Evolutionary conservation across 345 rosid species (phyloP).

Genomic region (Chamaenerion angustifolium): DNA sequence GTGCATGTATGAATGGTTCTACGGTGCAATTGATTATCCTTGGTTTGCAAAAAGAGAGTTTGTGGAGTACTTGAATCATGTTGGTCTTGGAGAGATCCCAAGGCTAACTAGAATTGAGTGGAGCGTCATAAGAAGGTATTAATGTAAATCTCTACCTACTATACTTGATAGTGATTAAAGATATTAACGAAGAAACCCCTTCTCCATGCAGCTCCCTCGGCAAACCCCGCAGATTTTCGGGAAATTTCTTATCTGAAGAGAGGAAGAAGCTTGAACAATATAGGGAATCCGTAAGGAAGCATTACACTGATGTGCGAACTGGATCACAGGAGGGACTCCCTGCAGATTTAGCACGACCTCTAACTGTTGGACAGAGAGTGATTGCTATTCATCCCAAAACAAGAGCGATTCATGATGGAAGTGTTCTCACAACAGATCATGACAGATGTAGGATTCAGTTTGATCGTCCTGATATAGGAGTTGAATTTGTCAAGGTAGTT

Average conservation of each 20-base stretch:
- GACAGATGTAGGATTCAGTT: slow-evolving; percentile 68
- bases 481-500: slow-evolving; percentile 76
- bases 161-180: slow-evolving; percentile 1
- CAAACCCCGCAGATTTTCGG: slow-evolving; percentile 88
- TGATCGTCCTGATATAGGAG: slow-evolving; percentile 66
- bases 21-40: slow-evolving; percentile 87
- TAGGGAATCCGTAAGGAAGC: slow-evolving; percentile 76
- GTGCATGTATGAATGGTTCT: slow-evolving; percentile 90
- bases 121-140: slow-evolving; percentile 91
- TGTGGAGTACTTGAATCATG: slow-evolving; percentile 82
- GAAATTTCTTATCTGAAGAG: slow-evolving; percentile 65
- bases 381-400: slow-evolving; percentile 81
- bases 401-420: slow-evolving; percentile 77
- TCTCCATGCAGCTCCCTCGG: slow-evolving; percentile 84
- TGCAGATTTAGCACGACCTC: slow-evolving; percentile 78
- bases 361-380: slow-evolving; percentile 72
- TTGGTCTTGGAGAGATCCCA: slow-evolving; percentile 86
- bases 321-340: slow-evolving; percentile 82
- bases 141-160: neutral
- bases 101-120: slow-evolving; percentile 91
- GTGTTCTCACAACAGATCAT: slow-evolving; percentile 79
- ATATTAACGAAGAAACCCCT: slow-evolving; percentile 1
- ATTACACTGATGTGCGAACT: slow-evolving; percentile 61
- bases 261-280: slow-evolving; percentile 72
- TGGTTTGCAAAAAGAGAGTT: slow-evolving; percentile 99